Evolutionary conservation across 768 basidiomycete species (phyloP), one percentile per base, ranked within the genome.

Genomic region (Trametes maxima): DNA sequence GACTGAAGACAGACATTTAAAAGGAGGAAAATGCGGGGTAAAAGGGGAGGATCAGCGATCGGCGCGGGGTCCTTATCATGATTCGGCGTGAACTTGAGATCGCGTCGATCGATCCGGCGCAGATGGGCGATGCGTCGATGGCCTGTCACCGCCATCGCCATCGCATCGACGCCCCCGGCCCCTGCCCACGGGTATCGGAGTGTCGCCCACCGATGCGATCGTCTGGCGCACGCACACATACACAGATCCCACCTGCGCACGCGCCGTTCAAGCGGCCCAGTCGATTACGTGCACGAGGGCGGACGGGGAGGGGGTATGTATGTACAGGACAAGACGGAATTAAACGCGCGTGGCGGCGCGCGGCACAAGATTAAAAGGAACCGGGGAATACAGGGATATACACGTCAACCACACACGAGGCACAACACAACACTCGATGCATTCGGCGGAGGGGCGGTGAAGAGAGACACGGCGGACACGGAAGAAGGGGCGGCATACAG

Each of bases 91-190:
- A 50, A 54, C 51, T 50, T 43, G 56, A 50, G 53, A 54, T 51
- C 60, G 33, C 11, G 45, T 47, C 61, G 61, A 62, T 62, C 61
- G 61, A 57, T 57, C 56, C 61, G 14, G 43, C 54, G 57, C 13
- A 61, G 60, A 62, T 62, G 60, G 25, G 33, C 61, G 61, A n/a
- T n/a, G n/a, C n/a, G n/a, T n/a, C n/a, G n/a, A 62, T 62, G 55
- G 42, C 40, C 56, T 57, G 56, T 57, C 56, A 43, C 19, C 40
- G 53, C 37, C 59, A 24, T 36, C 24, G 24, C 17, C 47, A 12
- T 25, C 25, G 25, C 53, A 54, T 42, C 52, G 39, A n/a, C 37
- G 21, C 21, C 44, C n/a, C 16, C 44, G 28, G 28, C 28, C 28
- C 28, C 28, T 33, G 28, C 28, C 28, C 28, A 33, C 28, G 28